These are phyloP conservation scores for Tetradesmus obliquus DNA, from an alignment of 139 green algal species.

Conservation along the genomic window DNA sequence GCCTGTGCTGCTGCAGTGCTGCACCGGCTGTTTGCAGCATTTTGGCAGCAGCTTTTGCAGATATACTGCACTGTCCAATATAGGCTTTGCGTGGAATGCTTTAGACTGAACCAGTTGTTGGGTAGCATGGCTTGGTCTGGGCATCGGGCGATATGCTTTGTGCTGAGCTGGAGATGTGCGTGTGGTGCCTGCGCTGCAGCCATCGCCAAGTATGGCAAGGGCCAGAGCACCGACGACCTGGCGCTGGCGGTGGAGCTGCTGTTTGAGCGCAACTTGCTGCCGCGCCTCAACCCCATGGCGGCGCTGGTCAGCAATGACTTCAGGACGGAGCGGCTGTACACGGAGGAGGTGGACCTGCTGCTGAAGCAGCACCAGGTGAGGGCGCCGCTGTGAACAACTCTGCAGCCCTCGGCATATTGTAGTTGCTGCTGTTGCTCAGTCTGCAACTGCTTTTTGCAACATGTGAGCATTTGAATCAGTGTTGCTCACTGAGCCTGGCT, in stretches of 20 bases:
- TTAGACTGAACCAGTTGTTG: no score
- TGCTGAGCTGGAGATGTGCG: not conserved
- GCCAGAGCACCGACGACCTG: constrained; percentile 66
- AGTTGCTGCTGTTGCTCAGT: no score
- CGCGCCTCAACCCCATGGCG: constrained; percentile 56
- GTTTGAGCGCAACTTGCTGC: constrained; percentile 70
- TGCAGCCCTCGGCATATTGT: not conserved
- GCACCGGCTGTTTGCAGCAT: no score
- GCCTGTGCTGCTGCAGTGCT: no score
- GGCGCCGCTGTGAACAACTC: not conserved
- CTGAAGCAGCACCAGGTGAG: constrained; percentile 66
- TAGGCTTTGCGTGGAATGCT: no score
- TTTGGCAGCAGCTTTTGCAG: no score
- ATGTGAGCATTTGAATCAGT: no score
- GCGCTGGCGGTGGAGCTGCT: constrained; percentile 70
- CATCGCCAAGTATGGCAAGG: constrained; percentile 85
- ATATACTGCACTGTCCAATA: no score
- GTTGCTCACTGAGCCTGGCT: no score
- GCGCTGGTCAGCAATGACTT: constrained; percentile 70
- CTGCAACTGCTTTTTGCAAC: no score
- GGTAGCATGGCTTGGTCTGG: no score
- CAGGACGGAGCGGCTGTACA: constrained; percentile 76
- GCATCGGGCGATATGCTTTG: not conserved
- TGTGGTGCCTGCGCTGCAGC: constrained; percentile 39
- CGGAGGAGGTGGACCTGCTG: constrained; percentile 74